Base-by-base conservation (phyloP, 345 rosid species). In the Trapa incisa region DNA sequence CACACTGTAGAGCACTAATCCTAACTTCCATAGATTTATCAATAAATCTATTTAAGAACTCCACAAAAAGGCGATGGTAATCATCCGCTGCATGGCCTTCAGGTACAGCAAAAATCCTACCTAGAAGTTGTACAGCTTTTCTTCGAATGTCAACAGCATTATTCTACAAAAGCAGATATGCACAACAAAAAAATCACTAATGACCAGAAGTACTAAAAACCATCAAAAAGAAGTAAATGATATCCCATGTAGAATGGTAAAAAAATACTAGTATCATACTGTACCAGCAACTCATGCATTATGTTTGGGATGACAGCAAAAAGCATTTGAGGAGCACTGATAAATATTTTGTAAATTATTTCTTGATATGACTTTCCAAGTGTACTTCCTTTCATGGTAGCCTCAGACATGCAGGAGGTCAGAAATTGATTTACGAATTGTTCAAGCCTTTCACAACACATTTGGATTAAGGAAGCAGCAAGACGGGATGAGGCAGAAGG, bases 11-110 rank as follows among this genome's bases (percentile, higher is more conserved):
- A 74, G 90, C 87, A 80, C 79, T 75, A 65, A 87, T 78, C 77
- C 98, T 93, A 72, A 90, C 96, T 72, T 90, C 98, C 58, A 82
- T 80, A 70, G 97, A 88, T 80, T 87, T 93, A 75, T 93, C 98
- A 72, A 83, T 78, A 74, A 90, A 93, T 73, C 96, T 93, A 78
- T 85, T 88, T 74, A 88, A 77, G 75, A 88, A 93, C 82, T 93
- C 97, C 12, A 75, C 68, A 66, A 83, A 87, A 71, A 93, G 87
- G 71, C 77, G 76, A 22, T 45, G 94, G 74, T 87, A 84, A 65
- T 75, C 76, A 67, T 83, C 80, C 61, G 82, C 86, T 41, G 81
- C 77, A 79, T 66, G 72, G 62, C 75, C 69, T 67, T 79, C 89
- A 37, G 87, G 85, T 47, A 74, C 80, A 52, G 90, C 79, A 76